Evolutionary conservation across 805 yeast species (phyloP), one percentile per base, ranked within the genome.

Genomic region (Lipomyces spencermartinsiae): DNA sequence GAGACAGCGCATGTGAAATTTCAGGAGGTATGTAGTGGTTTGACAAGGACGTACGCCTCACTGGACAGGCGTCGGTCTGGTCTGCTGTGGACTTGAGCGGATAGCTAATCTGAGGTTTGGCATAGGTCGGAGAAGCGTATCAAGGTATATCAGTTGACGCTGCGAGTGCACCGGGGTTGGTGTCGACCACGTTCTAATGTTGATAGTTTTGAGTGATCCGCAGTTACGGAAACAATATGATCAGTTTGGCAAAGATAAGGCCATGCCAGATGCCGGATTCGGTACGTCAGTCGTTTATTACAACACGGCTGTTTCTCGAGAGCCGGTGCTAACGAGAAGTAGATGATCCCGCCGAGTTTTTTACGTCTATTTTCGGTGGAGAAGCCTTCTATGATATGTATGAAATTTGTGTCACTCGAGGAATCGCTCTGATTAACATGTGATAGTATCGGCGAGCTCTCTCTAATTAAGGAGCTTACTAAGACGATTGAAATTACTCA

Each of bases 321-420:
- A 49, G 16, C n/a, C 5, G 31, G 14, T 19, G 5, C 34, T 16
- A 29, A 12, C 34, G 19, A 19, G 14, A 49, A 46, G 16, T 43
- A 73, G 82, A 88, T 66, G 98, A 95, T 77, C 97, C 98, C 0
- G 82, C 85, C 62, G 97, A 93, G 76, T 89, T 92, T 75, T 92
- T 95, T 79, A 85, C 89, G 35, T 83, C 84, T 76, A 91, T 95
- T 49, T 95, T 93, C 78, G 97, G 97, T 58, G 97, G 97, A 60
- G 97, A 90, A 65, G 96, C 95, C 1, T 93, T 93, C 78, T 85
- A 83, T 43, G 88, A 89, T 60, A 89, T 73, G 78, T 71, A 66
- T 33, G 71, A 43, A 19, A 43, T 43, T 9, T 43, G 62, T 43
- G 49, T 43, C 49, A 43, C 9, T 19, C 22, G 49, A 12, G 5